These are phyloP conservation scores for Globisporangium viniferum DNA, from an alignment of 352 stramenopile species.

Conservation along the genomic window DNA sequence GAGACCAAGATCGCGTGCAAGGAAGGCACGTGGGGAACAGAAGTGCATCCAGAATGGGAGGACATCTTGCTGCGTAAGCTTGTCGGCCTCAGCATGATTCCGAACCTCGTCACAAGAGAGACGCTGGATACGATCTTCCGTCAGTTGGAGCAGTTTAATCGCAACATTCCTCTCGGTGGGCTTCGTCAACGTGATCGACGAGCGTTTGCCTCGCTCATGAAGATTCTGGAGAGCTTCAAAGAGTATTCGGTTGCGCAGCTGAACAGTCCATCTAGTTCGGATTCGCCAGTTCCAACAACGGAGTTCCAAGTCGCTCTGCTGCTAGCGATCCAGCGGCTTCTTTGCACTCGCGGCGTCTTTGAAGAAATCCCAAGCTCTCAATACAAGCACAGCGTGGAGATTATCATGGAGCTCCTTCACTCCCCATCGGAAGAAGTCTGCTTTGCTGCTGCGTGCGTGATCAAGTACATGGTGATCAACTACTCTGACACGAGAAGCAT, in stretches of 20 bases:
- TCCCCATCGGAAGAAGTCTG: constrained; percentile 84
- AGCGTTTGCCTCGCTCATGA: constrained; percentile 80
- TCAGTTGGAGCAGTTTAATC: constrained; percentile 85
- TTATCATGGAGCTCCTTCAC: constrained; percentile 86
- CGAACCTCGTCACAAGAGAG: constrained; percentile 77
- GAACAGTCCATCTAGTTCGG: constrained; percentile 75
- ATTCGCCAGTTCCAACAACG: constrained; percentile 75
- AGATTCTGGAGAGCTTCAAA: constrained; percentile 82
- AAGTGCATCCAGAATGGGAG: constrained; percentile 80
- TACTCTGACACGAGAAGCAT: constrained; percentile 86
- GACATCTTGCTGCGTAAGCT: constrained; percentile 84
- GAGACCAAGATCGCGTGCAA: constrained; percentile 85
- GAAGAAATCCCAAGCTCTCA: constrained; percentile 85
- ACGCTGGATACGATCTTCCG: constrained; percentile 71
- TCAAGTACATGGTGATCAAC: constrained; percentile 90
- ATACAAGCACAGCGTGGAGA: constrained; percentile 80
- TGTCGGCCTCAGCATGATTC: constrained; percentile 72
- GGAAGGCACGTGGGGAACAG: constrained; percentile 79
- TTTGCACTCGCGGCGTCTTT: constrained; percentile 82
- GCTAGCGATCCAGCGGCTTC: constrained; percentile 71
- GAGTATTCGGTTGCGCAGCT: constrained; percentile 82
- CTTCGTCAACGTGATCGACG: constrained; percentile 68
- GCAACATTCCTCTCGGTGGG: constrained; percentile 75
- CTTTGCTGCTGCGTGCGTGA: constrained; percentile 74
- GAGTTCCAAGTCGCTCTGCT: constrained; percentile 82